Evolutionary conservation across 2,329 filamentous ascomycete species (phyloP), one percentile per base, ranked within the genome.

Genomic region (Fusarium subglutinans): DNA sequence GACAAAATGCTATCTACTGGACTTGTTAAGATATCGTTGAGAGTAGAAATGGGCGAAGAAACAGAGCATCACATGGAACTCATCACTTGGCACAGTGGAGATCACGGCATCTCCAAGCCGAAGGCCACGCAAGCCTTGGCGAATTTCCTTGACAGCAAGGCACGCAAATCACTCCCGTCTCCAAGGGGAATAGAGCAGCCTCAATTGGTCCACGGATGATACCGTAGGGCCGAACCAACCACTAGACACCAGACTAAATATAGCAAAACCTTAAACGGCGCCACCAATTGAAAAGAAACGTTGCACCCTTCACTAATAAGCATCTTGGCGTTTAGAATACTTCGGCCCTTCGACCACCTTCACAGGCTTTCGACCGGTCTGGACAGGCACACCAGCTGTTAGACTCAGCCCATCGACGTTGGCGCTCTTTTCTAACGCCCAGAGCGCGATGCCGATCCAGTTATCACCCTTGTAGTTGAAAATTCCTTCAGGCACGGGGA

Each of bases 401-500:
- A 92, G 78, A 45, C 85, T 83, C 41, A 93, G 81, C 2, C 85
- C 86, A 1, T 86, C 86, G 15, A 94, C 75, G 76, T 86, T 90
- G 0, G 88, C 90, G 12, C 89, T 81, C 2, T 82, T 81, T 45
- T 91, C 88, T 61, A 92, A 83, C 1, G 90, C 89, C 93, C 93
- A 95, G 22, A 96, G 79, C 30, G 87, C 90, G 9, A 96, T 76
- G 1, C 88, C 92, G 11, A 95, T 77, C 81, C 89, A 93, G 75
- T 96, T 96, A 38, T 85, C 87, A 1, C 93, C 93, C 9, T 86
- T 84, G 80, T 94, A 93, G 78, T 95, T 88, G 57, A 94, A 83
- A 28, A 95, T 86, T 28, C 92, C 92, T 82, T 94, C 89, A 0
- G 93, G 93, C 1, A 95, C 92, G 4, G 92, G 92, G 79, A 91